Base-by-base conservation (phyloP, 345 rosid genomes). In the Salix koriyanagi region DNA sequence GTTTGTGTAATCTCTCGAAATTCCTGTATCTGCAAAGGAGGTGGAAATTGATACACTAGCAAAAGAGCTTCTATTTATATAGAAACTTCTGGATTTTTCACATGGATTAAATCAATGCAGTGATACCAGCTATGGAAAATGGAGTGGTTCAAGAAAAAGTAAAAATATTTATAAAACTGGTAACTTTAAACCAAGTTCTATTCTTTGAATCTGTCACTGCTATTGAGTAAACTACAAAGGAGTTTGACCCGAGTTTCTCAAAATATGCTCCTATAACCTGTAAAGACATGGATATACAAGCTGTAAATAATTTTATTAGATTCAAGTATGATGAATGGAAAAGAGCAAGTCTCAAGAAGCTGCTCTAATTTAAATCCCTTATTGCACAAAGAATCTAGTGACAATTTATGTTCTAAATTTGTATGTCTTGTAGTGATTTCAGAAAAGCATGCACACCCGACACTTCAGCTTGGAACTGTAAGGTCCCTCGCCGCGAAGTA, bases 171-270 rank as follows among this genome's bases (percentile, higher is more conserved):
- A 28, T 21, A 74, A 26, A 21, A 69, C 16, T 70, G 21, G 32
- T 19, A 15, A 39, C 14, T 8, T 48, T 6, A 66, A 89, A 91
- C 99, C 96, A 88, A 74, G 97, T 91, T 84, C 84, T 85, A 79
- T 84, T 86, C 82, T 87, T 96, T 67, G 84, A 82, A 87, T 91
- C 98, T 68, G 97, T 92, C 84, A 96, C 97, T 28, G 96, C 98
- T 83, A 96, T 94, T 79, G 97, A 94, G 86, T 96, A 96, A 82
- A 94, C 99, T 39, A 97, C 99, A 87, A 96, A 96, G 44, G 98
- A 88, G 83, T 83, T 96, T 96, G 30, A 28, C 30, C 30, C 30
- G 30, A 28, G 30, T 28, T 28, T 28, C 86, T 96, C 99, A 77
- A 96, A 92, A 76, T 90, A 91, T 68, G 99, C 98, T 85, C 99